Base-by-base conservation (phyloP, 2,329 filamentous ascomycete genomes). In the Beauveria sp. region DNA sequence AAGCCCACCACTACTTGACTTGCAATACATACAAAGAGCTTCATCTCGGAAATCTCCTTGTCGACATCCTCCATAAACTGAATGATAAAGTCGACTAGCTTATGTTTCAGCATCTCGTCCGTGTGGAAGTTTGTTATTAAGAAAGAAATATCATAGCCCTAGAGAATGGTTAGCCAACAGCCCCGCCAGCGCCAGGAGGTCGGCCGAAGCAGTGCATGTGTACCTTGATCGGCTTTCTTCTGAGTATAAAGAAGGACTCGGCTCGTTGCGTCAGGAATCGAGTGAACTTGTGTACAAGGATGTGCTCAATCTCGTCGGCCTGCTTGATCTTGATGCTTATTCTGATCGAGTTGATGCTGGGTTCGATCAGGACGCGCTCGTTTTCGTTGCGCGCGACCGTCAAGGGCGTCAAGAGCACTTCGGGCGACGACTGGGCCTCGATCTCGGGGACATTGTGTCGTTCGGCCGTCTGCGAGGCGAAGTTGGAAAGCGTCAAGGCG, bases 11-110 rank as follows among this genome's bases (percentile, higher is more conserved):
- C 5, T 10, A 26, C 20, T 58, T 34, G 30, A 18, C 2, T 46
- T 3, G 22, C 48, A n/a, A 52, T 37, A 80, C 91, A 68, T 84
- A 97, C 93, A 76, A 99, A 99, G 70, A 99, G 88, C 84, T 99
- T 99, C 94, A 99, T 97, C 79, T 99, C 96, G 3, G 94, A 97
- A 63, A 99, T 99, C 76, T 99, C 94, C 82, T 99, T 99, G 76
- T 99, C 96, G 5, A 99, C 96, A 75, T 99, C 94, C 76, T 99
- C 93, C 93, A 99, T 97, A 71, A 99, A 99, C 71, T 97, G 88
- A 66, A 99, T 97, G 68, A 99, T 96, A 71, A 99, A 99, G 75
- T 99, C 94, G 40, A 99, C 96, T 68, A 99, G 82, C 80, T 99
- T 97, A 75, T 99, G 93, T 81, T 97, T 97, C 73, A 97, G 76